These are phyloP conservation scores for Hymenoscyphus albidus DNA, from an alignment of 2,329 filamentous ascomycete species.

Conservation along the genomic window DNA sequence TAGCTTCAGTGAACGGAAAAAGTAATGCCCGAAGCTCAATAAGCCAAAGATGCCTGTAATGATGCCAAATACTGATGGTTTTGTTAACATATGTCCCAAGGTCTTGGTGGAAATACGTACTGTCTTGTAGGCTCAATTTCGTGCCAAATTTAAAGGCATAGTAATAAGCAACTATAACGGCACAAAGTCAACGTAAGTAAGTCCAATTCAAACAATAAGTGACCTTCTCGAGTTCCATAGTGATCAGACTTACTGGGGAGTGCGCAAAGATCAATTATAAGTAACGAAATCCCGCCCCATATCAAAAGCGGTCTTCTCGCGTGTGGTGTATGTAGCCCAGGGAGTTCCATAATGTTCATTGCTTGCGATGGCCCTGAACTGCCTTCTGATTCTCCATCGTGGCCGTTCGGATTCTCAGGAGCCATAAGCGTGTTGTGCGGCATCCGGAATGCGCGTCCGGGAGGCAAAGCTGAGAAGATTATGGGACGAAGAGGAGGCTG, in stretches of 20 bases:
- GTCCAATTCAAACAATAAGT: no score
- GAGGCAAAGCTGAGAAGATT: neutral
- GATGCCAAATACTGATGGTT: constrained; percentile 24
- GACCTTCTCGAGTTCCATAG: no score
- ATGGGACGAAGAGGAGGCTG: neutral
- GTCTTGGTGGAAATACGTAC: constrained; percentile 12
- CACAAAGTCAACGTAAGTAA: no score
- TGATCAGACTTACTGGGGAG: constrained; percentile 12
- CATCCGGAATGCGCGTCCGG: neutral
- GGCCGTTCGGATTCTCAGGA: neutral
- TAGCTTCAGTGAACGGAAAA: constrained; percentile 26
- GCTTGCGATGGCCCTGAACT: constrained; percentile 8
- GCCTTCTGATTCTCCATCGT: neutral
- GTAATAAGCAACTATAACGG: constrained; percentile 23
- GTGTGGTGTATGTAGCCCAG: constrained; percentile 28
- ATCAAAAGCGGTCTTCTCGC: constrained; percentile 21
- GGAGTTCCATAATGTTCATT: constrained; percentile 18
- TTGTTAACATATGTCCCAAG: no score
- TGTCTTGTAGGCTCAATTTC: constrained; percentile 24
- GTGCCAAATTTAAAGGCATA: constrained; percentile 30
- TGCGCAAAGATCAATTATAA: constrained; percentile 25
- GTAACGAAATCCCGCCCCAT: constrained; percentile 18
- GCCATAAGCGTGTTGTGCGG: neutral
- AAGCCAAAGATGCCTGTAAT: constrained; percentile 30
- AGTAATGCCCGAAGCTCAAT: constrained; percentile 30